These are phyloP conservation scores for Sugiyamaella valdiviana DNA, from an alignment of 805 yeast species.

Conservation along the genomic window DNA sequence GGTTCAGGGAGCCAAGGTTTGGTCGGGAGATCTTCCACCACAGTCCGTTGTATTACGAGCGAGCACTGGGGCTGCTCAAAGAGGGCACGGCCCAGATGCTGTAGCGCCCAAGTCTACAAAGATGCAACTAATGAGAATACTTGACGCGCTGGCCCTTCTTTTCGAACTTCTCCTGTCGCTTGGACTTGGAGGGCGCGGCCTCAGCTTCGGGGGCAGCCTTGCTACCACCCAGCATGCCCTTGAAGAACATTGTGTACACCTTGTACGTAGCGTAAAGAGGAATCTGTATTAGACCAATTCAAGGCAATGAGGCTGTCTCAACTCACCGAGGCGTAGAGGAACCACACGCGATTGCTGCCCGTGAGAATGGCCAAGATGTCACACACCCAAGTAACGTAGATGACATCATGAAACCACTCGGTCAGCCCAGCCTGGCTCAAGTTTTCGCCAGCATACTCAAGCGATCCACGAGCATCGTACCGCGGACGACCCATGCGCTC, in stretches of 20 bases:
- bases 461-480: constrained; percentile 40
- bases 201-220: constrained; percentile 9
- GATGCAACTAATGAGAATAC: constrained; percentile 24
- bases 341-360: constrained; percentile 60
- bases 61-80: constrained; percentile 24
- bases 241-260: constrained; percentile 36
- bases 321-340: constrained; percentile 37
- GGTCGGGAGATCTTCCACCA: constrained; percentile 32
- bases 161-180: constrained; percentile 39
- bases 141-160: constrained; percentile 14
- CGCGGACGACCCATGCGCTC: constrained; percentile 59
- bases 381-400: constrained; percentile 58
- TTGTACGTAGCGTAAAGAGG: constrained; percentile 51
- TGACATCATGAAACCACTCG: constrained; percentile 65
- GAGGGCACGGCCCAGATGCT: constrained; percentile 19
- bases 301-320: neutral
- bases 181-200: constrained; percentile 22
- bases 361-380: constrained; percentile 47
- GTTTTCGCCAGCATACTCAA: constrained; percentile 54
- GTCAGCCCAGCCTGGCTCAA: constrained; percentile 57
- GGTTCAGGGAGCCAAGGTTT: constrained; percentile 31
- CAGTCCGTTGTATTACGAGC: constrained; percentile 31
- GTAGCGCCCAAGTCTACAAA: constrained; percentile 16
- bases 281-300: constrained; percentile 24
- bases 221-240: constrained; percentile 23